Conservation (phyloP, 495 filamentous ascomycete species). For the Daldinia bambusicola region DNA sequence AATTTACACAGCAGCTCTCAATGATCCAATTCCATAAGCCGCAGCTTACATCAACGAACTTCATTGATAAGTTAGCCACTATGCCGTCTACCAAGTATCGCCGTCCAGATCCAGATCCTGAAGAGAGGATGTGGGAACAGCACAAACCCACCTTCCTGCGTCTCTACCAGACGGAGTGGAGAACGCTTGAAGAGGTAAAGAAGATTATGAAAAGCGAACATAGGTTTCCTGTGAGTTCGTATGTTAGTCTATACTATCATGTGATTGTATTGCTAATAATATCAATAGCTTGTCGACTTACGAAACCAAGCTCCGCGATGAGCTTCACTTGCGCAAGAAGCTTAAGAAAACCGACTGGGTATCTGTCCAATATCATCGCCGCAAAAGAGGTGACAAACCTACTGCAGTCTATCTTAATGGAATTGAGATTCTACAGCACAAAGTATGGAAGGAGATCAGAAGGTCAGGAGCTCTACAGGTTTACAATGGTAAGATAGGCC, state of each 20-base stretch:
- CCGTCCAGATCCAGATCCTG: not conserved
- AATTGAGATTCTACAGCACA: constrained; percentile 33
- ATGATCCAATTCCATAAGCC: not conserved
- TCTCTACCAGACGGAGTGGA: not conserved
- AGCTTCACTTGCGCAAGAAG: constrained; percentile 36
- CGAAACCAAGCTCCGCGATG: constrained; percentile 38
- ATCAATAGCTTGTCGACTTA: constrained; percentile 35
- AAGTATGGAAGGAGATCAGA: constrained; percentile 39
- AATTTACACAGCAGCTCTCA: not conserved
- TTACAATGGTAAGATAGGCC: constrained; percentile 5
- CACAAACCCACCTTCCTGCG: not conserved
- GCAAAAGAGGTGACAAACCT: not conserved
- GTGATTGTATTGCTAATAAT: not conserved
- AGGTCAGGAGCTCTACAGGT: constrained; percentile 29
- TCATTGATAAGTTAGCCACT: not conserved
- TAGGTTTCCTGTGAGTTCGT: not conserved
- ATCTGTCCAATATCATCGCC: not conserved
- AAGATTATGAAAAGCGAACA: not conserved
- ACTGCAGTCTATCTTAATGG: constrained; percentile 3
- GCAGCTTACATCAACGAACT: not conserved
- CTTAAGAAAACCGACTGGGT: constrained; percentile 34
- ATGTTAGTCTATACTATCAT: not conserved
- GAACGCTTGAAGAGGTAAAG: not conserved
- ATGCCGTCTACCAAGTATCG: not conserved
- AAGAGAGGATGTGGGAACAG: not conserved